phyloP scores from a whole-genome alignment of 805 yeast genomes.

The Teunomyces lycoperdinae region DNA sequence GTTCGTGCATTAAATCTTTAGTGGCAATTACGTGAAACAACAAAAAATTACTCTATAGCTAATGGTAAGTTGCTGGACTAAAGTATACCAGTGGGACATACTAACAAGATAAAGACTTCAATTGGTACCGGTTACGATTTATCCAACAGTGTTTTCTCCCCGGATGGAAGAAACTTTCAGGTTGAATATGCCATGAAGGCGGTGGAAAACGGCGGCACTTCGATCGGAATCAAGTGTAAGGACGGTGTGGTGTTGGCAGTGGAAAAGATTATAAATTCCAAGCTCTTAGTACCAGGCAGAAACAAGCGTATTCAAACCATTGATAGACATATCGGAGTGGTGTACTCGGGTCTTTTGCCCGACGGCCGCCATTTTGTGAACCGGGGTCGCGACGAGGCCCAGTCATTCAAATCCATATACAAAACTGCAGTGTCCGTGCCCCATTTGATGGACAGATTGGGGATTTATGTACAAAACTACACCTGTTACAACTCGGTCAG shows the following conservation, averaged over 20 bases:
- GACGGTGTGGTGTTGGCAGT: conserved; percentile 97
- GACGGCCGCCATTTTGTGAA: conserved; percentile 93
- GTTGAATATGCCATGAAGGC: conserved; percentile 98
- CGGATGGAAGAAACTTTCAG: conserved; percentile 94
- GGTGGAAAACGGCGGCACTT: conserved; percentile 95
- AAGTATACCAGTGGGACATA: background rate
- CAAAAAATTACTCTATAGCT: conserved; percentile 3
- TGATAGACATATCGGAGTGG: conserved; percentile 92
- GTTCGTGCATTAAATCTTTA: background rate
- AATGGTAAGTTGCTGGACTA: conserved; percentile 7
- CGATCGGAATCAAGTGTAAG: conserved; percentile 85
- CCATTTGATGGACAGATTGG: conserved; percentile 80
- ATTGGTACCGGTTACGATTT: conserved; percentile 99
- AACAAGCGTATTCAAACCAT: conserved; percentile 90
- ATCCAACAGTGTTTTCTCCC: conserved; percentile 92
- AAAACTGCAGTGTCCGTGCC: conserved; percentile 76
- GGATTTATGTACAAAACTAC: conserved; percentile 90
- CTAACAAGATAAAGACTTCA: conserved; percentile 55
- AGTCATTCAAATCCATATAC: conserved; percentile 71
- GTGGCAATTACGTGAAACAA: background rate
- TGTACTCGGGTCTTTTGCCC: conserved; percentile 91
- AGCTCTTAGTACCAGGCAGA: conserved; percentile 82
- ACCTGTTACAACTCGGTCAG: conserved; percentile 96
- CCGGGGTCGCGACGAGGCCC: conserved; percentile 90
- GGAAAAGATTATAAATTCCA: conserved; percentile 87